Evolutionary conservation across 345 rosid genomes (phyloP), one percentile per base, ranked within the genome.

Genomic region (Brassica carinata): DNA sequence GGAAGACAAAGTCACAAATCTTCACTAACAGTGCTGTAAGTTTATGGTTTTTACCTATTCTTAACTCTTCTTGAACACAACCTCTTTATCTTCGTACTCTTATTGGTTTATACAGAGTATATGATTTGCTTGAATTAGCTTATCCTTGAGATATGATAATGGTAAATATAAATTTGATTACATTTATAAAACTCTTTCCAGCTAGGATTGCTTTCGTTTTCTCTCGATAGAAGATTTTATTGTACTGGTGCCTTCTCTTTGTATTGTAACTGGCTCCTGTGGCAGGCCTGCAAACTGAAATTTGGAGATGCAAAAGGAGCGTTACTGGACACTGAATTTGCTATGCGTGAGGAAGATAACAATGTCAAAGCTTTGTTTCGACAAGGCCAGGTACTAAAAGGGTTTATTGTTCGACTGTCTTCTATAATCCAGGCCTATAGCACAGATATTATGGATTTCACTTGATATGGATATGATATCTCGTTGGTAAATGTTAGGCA

Each of bases 311-410:
- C 87, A 10, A 92, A 91, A 79, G 98, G 99, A 81, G 99, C 97
- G 0, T 83, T 94, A 70, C 68, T 89, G 81, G 97, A 92, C 71
- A 87, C 96, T 7, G 98, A 94, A 48, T 91, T 92, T 82, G 99
- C 97, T 8, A 88, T 92, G 82, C 94, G 98, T 31, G 98, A 94
- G 38, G 94, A 89, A 69, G 92, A 92, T 29, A 84, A 89, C 85
- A 91, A 89, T 84, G 96, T 84, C 55, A 92, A 96, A 88, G 99
- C 99, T 75, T 85, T 91, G 79, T 96, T 91, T 83, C 97, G 98
- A 26, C 98, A 89, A 82, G 99, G 99, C 77, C 98, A 96, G 97
- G 99, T 92, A 83, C 69, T 30, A 64, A 0, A 77, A 88, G 55
- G 31, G 67, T 64, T 40, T 9, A 40, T 40, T 40, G 45, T 40